A percentile compares a stretch with the other conserved stretches of the same genome.
Evolutionary conservation across 805 yeast genomes (phyloP).

Genomic region (Wickerhamomyces xylosicus): DNA sequence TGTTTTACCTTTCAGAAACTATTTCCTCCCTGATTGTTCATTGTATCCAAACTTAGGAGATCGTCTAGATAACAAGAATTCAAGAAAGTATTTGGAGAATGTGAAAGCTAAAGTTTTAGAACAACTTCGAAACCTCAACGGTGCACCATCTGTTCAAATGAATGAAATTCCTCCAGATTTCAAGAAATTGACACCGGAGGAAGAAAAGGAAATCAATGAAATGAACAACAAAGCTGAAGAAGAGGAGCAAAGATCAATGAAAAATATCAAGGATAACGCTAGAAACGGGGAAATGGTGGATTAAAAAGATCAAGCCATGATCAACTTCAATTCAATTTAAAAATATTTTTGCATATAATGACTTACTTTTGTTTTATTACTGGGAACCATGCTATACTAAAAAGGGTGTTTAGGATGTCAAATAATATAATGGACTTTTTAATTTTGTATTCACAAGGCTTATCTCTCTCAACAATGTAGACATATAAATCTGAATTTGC

Average conservation of each 20-base stretch:
- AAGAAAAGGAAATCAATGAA: slow-evolving; percentile 26
- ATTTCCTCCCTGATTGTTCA: slow-evolving; percentile 75
- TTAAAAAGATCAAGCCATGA: slow-evolving; percentile 1
- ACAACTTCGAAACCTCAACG: slow-evolving; percentile 68
- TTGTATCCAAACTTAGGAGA: slow-evolving; percentile 79
- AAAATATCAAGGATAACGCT: slow-evolving; percentile 26
- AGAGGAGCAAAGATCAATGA: slow-evolving; percentile 25
- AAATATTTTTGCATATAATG: too few relatives aligned
- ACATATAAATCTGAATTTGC: too few relatives aligned
- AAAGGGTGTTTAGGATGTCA: too few relatives aligned
- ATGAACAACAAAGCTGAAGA: slow-evolving; percentile 17
- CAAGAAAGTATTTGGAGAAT: slow-evolving; percentile 73
- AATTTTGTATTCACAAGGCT: too few relatives aligned
- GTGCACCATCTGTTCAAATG: slow-evolving; percentile 95
- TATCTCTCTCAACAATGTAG: too few relatives aligned
- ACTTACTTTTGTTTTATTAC: too few relatives aligned
- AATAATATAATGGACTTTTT: too few relatives aligned
- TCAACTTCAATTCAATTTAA: neutral
- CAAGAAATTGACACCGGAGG: slow-evolving; percentile 23
- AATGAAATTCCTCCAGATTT: slow-evolving; percentile 71
- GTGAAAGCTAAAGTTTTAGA: slow-evolving; percentile 69
- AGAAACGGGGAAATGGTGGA: slow-evolving; percentile 25
- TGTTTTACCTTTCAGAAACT: slow-evolving; percentile 43
- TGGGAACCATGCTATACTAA: too few relatives aligned
- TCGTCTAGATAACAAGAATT: slow-evolving; percentile 75